Evolutionary conservation across 2,329 filamentous ascomycete species (phyloP).

Genomic region (Keithomyces neogunnii): DNA sequence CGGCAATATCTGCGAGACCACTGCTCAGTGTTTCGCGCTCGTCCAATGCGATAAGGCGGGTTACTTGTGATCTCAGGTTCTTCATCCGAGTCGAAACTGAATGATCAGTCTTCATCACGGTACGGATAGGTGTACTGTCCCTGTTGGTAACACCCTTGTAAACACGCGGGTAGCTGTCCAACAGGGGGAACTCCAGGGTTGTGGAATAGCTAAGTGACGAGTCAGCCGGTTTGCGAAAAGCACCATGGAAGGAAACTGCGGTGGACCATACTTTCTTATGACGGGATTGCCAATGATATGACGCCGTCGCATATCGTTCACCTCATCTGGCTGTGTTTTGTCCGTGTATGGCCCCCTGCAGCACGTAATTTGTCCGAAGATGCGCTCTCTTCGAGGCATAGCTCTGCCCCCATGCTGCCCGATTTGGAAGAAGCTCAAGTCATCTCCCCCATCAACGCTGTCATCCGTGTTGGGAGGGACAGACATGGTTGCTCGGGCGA

Average conservation of each 20-base stretch:
- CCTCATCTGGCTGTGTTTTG: slow-evolving; percentile 3
- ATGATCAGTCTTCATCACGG: slow-evolving; percentile 65
- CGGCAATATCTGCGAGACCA: slow-evolving; percentile 70
- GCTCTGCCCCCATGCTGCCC: slow-evolving; percentile 8
- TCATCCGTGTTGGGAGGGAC: slow-evolving; percentile 30
- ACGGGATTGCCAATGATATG: slow-evolving; percentile 18
- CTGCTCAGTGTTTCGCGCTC: slow-evolving; percentile 81
- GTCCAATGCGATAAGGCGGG: slow-evolving; percentile 58
- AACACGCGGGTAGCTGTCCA: slow-evolving; percentile 78
- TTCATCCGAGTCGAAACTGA: slow-evolving; percentile 63
- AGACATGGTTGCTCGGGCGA: slow-evolving; percentile 66
- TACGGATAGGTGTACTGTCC: slow-evolving; percentile 32
- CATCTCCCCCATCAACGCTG: slow-evolving; percentile 18
- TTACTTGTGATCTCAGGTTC: slow-evolving; percentile 53
- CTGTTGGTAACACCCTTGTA: slow-evolving; percentile 40
- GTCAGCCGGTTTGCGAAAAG: background rate
- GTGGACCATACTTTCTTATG: slow-evolving; percentile 16
- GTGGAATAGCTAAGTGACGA: slow-evolving; percentile 6
- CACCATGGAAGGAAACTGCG: background rate
- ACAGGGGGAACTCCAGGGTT: slow-evolving; percentile 42
- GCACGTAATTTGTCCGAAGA: slow-evolving; percentile 21
- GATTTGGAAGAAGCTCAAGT: slow-evolving; percentile 23
- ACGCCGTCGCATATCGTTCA: slow-evolving; percentile 9
- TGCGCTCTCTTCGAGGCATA: slow-evolving; percentile 11
- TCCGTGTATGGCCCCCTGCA: slow-evolving; percentile 12